Evolutionary conservation across 768 basidiomycete genomes (phyloP).

Genomic region (Tylopilus vinaceipallidus): DNA sequence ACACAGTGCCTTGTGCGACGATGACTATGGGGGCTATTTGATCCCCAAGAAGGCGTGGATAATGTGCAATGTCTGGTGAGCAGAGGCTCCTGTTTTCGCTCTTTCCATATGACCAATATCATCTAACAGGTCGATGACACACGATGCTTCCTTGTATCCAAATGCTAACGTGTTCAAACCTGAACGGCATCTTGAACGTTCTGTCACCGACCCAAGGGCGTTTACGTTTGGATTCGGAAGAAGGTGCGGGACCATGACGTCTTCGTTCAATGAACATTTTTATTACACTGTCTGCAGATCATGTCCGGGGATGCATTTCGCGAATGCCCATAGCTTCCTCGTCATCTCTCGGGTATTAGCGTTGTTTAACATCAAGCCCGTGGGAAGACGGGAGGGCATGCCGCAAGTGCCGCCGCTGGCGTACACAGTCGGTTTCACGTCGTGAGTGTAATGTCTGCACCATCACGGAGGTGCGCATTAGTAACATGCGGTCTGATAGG

Average conservation of each 20-base stretch:
- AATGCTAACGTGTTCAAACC: slow-evolving; percentile 30
- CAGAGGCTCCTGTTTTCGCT: neutral
- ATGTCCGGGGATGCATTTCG: slow-evolving; percentile 22
- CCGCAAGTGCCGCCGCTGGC: slow-evolving; percentile 11
- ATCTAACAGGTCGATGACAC: slow-evolving; percentile 31
- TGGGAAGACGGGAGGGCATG: slow-evolving; percentile 19
- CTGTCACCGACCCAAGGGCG: slow-evolving; percentile 16
- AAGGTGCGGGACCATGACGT: slow-evolving; percentile 4
- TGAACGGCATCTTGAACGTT: slow-evolving; percentile 21
- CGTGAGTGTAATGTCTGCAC: neutral
- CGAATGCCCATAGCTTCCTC: slow-evolving; percentile 18
- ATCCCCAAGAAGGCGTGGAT: slow-evolving; percentile 13
- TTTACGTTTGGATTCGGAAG: slow-evolving; percentile 23
- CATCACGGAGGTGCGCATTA: neutral
- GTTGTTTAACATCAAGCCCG: slow-evolving; percentile 20
- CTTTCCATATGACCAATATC: neutral
- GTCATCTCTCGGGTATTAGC: slow-evolving; percentile 24
- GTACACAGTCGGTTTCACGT: slow-evolving; percentile 6
- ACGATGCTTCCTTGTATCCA: slow-evolving; percentile 30
- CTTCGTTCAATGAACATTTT: neutral
- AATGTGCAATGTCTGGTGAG: slow-evolving; percentile 16
- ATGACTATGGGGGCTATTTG: slow-evolving; percentile 9
- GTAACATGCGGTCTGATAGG: neutral
- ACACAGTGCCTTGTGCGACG: slow-evolving; percentile 11
- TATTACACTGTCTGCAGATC: neutral